Conservation (phyloP, 371 early-diverging fungal species). For the Actinomucor elegans region DNA sequence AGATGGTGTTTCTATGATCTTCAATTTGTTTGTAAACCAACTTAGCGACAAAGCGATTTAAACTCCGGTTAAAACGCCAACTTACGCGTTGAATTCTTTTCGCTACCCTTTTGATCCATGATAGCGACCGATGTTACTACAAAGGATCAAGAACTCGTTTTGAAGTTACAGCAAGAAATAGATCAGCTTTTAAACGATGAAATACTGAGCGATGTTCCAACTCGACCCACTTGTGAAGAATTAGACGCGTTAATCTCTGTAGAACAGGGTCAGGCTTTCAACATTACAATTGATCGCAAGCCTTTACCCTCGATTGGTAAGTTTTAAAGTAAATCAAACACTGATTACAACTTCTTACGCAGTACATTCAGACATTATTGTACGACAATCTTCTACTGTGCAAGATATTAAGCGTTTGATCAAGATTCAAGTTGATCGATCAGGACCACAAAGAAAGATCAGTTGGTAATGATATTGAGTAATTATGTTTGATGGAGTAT, state of each 20-base stretch:
- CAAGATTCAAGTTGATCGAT: slow-evolving; percentile 8
- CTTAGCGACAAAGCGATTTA: too few relatives aligned
- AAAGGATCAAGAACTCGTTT: slow-evolving; percentile 2
- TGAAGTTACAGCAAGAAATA: slow-evolving; percentile 23
- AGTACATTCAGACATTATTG: slow-evolving; percentile 32
- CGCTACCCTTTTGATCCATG: too few relatives aligned
- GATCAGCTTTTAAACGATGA: slow-evolving; percentile 15
- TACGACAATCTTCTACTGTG: slow-evolving; percentile 34
- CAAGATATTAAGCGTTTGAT: slow-evolving; percentile 35
- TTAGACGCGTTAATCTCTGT: slow-evolving; percentile 35
- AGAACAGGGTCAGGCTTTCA: slow-evolving; percentile 40
- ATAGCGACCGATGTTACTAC: too few relatives aligned
- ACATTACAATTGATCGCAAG: slow-evolving; percentile 29
- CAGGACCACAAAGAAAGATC: slow-evolving; percentile 4
- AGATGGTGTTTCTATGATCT: too few relatives aligned
- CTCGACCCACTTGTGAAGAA: slow-evolving; percentile 21
- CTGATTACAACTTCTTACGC: too few relatives aligned
- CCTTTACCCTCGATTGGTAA: slow-evolving; percentile 34
- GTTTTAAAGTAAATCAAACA: background rate
- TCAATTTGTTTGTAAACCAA: too few relatives aligned
- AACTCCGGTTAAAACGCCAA: too few relatives aligned
- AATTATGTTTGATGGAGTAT: background rate
- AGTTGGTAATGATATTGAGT: too few relatives aligned
- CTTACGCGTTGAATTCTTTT: too few relatives aligned
- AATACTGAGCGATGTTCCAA: slow-evolving; percentile 22